Conservation (phyloP, 148 eudicot genomes). For the Amaranthus hypochondriacus region DNA sequence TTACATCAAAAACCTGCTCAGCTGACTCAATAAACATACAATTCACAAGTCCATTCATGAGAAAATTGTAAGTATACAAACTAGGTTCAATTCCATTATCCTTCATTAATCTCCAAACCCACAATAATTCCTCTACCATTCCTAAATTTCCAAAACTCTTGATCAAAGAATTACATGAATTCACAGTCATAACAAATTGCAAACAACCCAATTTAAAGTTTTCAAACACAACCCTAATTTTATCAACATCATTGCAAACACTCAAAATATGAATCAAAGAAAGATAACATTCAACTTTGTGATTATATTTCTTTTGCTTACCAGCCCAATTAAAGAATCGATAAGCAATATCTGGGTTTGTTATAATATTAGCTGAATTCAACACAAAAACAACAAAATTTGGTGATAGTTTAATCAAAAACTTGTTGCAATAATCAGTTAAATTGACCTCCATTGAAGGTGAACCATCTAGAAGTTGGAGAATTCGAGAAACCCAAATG, state of each 20-base stretch:
- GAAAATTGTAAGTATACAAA: constrained; percentile 68
- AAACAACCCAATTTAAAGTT: constrained; percentile 35
- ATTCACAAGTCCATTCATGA: constrained; percentile 67
- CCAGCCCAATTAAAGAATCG: constrained; percentile 86
- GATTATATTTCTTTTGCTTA: constrained; percentile 64
- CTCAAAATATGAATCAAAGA: constrained; percentile 55
- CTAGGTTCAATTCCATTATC: constrained; percentile 74
- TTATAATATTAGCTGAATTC: constrained; percentile 36
- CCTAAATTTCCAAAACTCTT: constrained; percentile 76
- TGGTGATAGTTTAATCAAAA: constrained; percentile 68
- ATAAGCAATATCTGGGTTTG: constrained; percentile 42
- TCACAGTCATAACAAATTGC: constrained; percentile 48
- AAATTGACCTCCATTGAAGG: constrained; percentile 52
- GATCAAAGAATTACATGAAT: constrained; percentile 67
- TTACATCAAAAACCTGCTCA: constrained; percentile 81
- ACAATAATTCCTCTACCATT: constrained; percentile 91
- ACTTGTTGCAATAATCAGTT: constrained; percentile 49
- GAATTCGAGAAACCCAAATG: constrained; percentile 67
- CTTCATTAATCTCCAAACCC: constrained; percentile 88
- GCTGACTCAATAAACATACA: constrained; percentile 71
- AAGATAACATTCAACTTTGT: constrained; percentile 69
- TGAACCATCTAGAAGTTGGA: constrained; percentile 49
- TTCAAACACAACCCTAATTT: constrained; percentile 49
- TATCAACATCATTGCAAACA: constrained; percentile 43
- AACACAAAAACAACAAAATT: constrained; percentile 59